Evolutionary conservation across 2,329 filamentous ascomycete species (phyloP).

Genomic region (Penicillium freii): DNA sequence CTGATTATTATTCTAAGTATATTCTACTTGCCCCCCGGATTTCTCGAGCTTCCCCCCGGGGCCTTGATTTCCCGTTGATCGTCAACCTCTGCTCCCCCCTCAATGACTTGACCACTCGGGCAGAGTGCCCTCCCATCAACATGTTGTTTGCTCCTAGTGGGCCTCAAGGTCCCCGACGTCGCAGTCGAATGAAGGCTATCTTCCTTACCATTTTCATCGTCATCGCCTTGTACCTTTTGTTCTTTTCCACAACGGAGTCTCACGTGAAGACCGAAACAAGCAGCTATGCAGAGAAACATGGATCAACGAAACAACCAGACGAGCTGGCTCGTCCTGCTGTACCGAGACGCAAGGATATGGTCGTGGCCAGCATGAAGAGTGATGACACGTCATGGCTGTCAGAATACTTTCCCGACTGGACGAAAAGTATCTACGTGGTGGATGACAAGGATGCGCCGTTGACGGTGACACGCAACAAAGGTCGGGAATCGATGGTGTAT

Average conservation of each 20-base stretch:
- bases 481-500: conserved; percentile 46
- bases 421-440: conserved; percentile 56
- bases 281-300: conserved; percentile 21
- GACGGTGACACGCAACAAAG: conserved; percentile 49
- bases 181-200: conserved; percentile 36
- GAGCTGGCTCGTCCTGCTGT: conserved; percentile 19
- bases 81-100: background rate
- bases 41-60: background rate
- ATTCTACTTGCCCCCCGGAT: background rate
- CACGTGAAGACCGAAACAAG: conserved; percentile 12
- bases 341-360: conserved; percentile 31
- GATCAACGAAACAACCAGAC: conserved; percentile 13
- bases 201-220: conserved; percentile 35
- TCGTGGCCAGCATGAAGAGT: conserved; percentile 41
- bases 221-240: conserved; percentile 34
- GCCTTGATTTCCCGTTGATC: background rate
- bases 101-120: conserved; percentile 19
- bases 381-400: conserved; percentile 44
- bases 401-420: conserved; percentile 47
- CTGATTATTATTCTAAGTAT: background rate
- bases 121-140: conserved; percentile 10
- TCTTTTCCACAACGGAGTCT: conserved; percentile 26
- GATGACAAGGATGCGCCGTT: conserved; percentile 50
- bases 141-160: conserved; percentile 38
- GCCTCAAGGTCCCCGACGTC: conserved; percentile 35